Evolutionary conservation across 2,329 filamentous ascomycete genomes (phyloP).

Genomic region (Dactylellina sp.): DNA sequence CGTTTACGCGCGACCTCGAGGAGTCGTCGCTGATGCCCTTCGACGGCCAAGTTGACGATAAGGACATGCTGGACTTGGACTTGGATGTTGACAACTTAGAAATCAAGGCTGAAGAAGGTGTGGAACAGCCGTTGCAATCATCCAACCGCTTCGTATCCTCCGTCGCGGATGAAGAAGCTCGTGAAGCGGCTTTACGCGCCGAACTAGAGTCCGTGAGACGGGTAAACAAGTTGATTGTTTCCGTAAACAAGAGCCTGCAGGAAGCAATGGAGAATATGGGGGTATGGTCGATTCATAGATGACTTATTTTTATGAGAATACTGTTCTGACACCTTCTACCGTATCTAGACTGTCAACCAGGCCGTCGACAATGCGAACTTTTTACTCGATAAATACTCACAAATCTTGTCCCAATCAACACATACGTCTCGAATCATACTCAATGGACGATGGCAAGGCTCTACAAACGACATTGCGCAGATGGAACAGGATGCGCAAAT

Average conservation of each 20-base stretch:
- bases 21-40: constrained; percentile 45
- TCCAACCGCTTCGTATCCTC: constrained; percentile 63
- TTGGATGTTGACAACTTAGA: constrained; percentile 59
- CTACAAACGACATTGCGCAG: constrained; percentile 85
- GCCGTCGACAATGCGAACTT: constrained; percentile 76
- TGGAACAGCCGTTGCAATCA: constrained; percentile 69
- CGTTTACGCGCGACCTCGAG: constrained; percentile 53
- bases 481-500: constrained; percentile 82
- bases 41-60: constrained; percentile 27
- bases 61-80: constrained; percentile 38
- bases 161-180: constrained; percentile 70
- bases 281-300: constrained; percentile 65
- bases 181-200: constrained; percentile 78
- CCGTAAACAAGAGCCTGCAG: constrained; percentile 77
- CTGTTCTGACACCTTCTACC: neutral
- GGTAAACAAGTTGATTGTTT: constrained; percentile 89
- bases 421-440: constrained; percentile 94
- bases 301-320: neutral
- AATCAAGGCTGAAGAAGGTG: constrained; percentile 63
- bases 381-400: constrained; percentile 93
- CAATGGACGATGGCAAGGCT: constrained; percentile 88
- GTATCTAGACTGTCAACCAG: constrained; percentile 47
- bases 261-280: constrained; percentile 82
- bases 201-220: constrained; percentile 86
- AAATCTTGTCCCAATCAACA: constrained; percentile 95